A percentile compares a stretch with the other conserved stretches of the same genome.
Conservation (phyloP, 495 filamentous ascomycete genomes). For the Aspergillus bertholletiae region DNA sequence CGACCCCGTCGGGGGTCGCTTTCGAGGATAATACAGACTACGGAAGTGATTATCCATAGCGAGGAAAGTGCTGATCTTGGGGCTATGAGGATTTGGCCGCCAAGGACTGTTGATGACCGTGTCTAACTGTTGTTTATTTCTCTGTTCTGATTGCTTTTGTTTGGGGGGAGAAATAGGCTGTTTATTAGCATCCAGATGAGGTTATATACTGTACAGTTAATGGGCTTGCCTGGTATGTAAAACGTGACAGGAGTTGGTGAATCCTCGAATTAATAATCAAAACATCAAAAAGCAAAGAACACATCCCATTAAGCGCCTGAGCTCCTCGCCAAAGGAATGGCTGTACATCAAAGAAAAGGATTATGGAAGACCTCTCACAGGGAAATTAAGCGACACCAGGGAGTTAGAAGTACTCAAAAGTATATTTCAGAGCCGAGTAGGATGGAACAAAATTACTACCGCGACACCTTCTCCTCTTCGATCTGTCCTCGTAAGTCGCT, state of each 20-base stretch:
- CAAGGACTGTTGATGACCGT: not conserved
- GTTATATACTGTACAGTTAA: slow-evolving; percentile 17
- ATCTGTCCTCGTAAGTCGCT: slow-evolving; percentile 43
- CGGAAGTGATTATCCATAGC: slow-evolving; percentile 5
- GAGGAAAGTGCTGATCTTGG: not conserved
- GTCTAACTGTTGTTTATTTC: slow-evolving; percentile 1
- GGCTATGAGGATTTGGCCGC: not conserved
- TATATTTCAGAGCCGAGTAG: slow-evolving; percentile 4
- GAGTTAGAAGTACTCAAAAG: slow-evolving; percentile 7
- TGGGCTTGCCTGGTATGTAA: not conserved
- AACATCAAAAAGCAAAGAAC: slow-evolving; percentile 7
- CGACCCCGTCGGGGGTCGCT: not conserved
- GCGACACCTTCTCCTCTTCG: slow-evolving; percentile 42
- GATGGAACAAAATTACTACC: slow-evolving; percentile 22
- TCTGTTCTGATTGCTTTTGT: not conserved
- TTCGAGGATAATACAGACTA: slow-evolving; percentile 1
- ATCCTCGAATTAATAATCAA: not conserved
- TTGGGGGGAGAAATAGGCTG: not conserved
- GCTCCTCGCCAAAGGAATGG: slow-evolving; percentile 34
- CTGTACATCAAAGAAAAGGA: slow-evolving; percentile 27
- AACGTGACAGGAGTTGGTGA: not conserved
- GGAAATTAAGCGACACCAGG: slow-evolving; percentile 3
- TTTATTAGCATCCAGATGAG: too few relatives aligned
- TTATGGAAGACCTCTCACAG: slow-evolving; percentile 15
- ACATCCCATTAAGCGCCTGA: slow-evolving; percentile 33